phyloP scores from a whole-genome alignment of 164 flowering plant species.

The Santalum album region DNA sequence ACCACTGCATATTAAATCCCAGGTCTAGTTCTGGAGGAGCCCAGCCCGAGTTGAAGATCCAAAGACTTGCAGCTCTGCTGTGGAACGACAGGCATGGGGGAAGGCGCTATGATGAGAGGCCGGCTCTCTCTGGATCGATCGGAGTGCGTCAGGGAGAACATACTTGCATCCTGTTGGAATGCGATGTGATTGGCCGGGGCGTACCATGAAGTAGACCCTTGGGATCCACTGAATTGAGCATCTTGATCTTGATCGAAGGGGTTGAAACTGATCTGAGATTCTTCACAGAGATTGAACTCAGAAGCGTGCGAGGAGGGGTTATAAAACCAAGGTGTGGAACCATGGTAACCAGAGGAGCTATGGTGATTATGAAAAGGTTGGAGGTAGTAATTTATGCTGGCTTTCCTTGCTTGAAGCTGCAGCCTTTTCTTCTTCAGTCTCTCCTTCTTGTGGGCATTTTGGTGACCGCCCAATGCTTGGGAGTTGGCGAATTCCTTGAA shows the following conservation, averaged over 20 bases:
- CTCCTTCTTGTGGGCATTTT: conserved; percentile 96
- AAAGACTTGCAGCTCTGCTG: conserved; percentile 27
- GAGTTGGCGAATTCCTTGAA: conserved; percentile 75
- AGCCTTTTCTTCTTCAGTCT: conserved; percentile 73
- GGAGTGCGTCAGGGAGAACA: conserved; percentile 23
- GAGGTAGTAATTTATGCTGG: conserved; percentile 51
- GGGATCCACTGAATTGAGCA: conserved; percentile 12
- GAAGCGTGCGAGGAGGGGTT: conserved; percentile 27
- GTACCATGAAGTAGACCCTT: conserved; percentile 17
- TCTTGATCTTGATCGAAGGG: conserved; percentile 29
- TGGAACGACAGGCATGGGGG: conserved; percentile 20
- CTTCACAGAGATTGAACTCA: conserved; percentile 33
- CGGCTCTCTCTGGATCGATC: conserved; percentile 17
- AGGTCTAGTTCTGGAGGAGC: conserved; percentile 13
- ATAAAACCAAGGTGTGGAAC: conserved; percentile 26
- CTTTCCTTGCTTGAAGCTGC: conserved; percentile 76
- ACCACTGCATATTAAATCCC: conserved; percentile 3
- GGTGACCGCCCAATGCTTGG: conserved; percentile 97
- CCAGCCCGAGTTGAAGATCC: conserved; percentile 46
- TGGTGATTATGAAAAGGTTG: conserved; percentile 37
- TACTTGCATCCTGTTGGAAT: conserved; percentile 20
- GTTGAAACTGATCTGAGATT: conserved; percentile 52
- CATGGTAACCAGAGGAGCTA: conserved; percentile 12
- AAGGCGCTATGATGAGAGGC: conserved; percentile 17
- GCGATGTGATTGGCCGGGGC: conserved; percentile 14